Percentiles rank a stretch among this genome's conserved stretches.
Conservation (phyloP, 495 filamentous ascomycete genomes). For the Tuber brumale region DNA sequence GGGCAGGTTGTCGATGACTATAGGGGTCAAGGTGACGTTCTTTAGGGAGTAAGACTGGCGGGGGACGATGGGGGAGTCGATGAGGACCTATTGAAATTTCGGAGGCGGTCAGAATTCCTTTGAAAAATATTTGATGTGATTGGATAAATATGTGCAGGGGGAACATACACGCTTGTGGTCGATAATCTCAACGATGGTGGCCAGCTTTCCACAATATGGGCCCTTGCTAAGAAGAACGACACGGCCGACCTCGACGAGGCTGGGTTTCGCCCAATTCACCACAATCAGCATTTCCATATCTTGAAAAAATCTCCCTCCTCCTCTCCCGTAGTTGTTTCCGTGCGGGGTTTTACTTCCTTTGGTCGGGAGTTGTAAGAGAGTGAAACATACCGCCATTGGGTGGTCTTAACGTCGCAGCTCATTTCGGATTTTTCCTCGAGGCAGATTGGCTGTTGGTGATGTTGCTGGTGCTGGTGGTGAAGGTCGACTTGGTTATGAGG, state of each 20-base stretch:
- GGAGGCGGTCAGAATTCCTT: not conserved
- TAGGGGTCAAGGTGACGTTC: conserved; percentile 77
- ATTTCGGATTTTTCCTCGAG: conserved; percentile 26
- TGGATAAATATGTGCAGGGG: not conserved
- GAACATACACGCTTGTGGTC: conserved; percentile 98
- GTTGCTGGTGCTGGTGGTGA: conserved; percentile 20
- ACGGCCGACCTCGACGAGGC: conserved; percentile 93
- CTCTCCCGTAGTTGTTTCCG: not conserved
- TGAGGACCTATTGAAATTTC: conserved; percentile 61
- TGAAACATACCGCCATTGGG: conserved; percentile 40
- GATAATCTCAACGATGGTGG: conserved; percentile 95
- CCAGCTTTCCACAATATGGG: conserved; percentile 75
- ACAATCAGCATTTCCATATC: conserved; percentile 17
- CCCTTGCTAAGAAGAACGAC: conserved; percentile 75
- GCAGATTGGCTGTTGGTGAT: conserved; percentile 14
- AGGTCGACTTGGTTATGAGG: conserved; percentile 30
- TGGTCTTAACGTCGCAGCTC: conserved; percentile 39
- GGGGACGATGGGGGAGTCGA: conserved; percentile 86
- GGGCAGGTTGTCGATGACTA: conserved; percentile 81
- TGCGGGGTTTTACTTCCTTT: not conserved
- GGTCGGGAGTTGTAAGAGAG: not conserved
- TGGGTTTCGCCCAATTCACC: conserved; percentile 49
- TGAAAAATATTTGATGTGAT: not conserved
- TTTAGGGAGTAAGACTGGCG: conserved; percentile 75
- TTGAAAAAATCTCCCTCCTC: not conserved